phyloP scores from a whole-genome alignment of 208 protist genomes.

The Wallacemonas sp. region DNA sequence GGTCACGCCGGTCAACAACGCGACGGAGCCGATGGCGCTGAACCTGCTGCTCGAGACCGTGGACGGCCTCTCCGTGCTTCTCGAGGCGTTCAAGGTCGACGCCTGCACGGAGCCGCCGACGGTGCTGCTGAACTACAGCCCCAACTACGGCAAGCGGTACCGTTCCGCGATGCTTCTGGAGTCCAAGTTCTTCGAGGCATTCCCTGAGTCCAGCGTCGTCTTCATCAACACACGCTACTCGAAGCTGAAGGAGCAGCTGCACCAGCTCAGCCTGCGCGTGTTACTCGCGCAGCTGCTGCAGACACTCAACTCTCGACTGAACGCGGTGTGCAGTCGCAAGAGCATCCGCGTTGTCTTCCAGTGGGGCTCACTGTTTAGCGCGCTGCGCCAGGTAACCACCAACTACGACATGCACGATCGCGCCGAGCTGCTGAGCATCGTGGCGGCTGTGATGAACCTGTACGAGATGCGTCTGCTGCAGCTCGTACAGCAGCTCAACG shows the following conservation, averaged over 20 bases:
- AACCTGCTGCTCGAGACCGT: slow-evolving; percentile 60
- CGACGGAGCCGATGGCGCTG: slow-evolving; percentile 17
- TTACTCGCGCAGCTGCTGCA: slow-evolving; percentile 50
- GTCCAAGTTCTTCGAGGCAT: slow-evolving; percentile 43
- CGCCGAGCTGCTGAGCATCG: slow-evolving; percentile 40
- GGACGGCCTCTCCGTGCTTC: slow-evolving; percentile 59
- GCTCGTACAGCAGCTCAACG: slow-evolving; percentile 38
- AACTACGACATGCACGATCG: slow-evolving; percentile 35
- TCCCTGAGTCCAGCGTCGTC: slow-evolving; percentile 18
- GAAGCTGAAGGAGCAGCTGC: slow-evolving; percentile 51
- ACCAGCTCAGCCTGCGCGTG: slow-evolving; percentile 54
- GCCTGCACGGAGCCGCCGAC: slow-evolving; percentile 33
- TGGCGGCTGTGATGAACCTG: slow-evolving; percentile 29
- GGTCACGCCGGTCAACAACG: not conserved
- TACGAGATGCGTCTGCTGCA: slow-evolving; percentile 57
- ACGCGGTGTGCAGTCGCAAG: slow-evolving; percentile 38
- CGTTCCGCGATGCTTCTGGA: slow-evolving; percentile 56
- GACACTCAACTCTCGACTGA: slow-evolving; percentile 35
- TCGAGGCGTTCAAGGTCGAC: slow-evolving; percentile 55
- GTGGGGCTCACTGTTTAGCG: slow-evolving; percentile 61
- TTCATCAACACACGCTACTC: slow-evolving; percentile 12
- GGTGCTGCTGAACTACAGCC: slow-evolving; percentile 38
- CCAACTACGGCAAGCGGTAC: slow-evolving; percentile 59
- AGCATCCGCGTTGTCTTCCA: slow-evolving; percentile 57
- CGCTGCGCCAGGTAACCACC: slow-evolving; percentile 18